Evolutionary conservation across 106 monocot species (phyloP).

Genomic region (Dendrobium chrysotoxum): DNA sequence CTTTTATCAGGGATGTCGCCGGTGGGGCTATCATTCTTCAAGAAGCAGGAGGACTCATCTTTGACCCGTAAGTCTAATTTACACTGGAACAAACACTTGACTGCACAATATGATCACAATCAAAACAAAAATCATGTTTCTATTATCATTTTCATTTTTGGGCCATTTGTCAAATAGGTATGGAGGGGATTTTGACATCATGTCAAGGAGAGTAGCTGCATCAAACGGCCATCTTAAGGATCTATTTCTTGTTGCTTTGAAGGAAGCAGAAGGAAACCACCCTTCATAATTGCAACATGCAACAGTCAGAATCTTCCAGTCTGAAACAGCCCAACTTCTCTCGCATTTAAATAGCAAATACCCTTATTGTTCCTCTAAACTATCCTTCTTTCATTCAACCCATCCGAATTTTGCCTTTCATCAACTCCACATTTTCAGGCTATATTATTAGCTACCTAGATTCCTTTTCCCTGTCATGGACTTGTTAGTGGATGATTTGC

Average conservation of each 20-base stretch:
- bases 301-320: background rate
- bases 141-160: background rate
- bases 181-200: conserved; percentile 72
- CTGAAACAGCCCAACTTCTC: too few species aligned
- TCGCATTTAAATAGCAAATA: background rate
- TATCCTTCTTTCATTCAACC: background rate
- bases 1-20: conserved; percentile 70
- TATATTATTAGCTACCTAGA: background rate
- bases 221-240: conserved; percentile 78
- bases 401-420: background rate
- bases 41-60: conserved; percentile 87
- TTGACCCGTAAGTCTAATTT: conserved; percentile 72
- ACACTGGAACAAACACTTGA: background rate
- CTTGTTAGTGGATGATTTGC: too few species aligned
- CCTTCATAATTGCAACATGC: background rate
- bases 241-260: conserved; percentile 44
- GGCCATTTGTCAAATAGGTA: conserved; percentile 20
- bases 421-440: background rate
- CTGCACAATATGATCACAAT: background rate
- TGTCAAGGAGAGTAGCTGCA: conserved; percentile 70
- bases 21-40: conserved; percentile 78
- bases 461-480: too few species aligned
- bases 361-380: background rate
- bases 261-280: conserved; percentile 6
- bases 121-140: background rate